These are phyloP conservation scores for Backusella parvicylindrica DNA, from an alignment of 192 early-diverging fungal genomes.

Conservation along the genomic window DNA sequence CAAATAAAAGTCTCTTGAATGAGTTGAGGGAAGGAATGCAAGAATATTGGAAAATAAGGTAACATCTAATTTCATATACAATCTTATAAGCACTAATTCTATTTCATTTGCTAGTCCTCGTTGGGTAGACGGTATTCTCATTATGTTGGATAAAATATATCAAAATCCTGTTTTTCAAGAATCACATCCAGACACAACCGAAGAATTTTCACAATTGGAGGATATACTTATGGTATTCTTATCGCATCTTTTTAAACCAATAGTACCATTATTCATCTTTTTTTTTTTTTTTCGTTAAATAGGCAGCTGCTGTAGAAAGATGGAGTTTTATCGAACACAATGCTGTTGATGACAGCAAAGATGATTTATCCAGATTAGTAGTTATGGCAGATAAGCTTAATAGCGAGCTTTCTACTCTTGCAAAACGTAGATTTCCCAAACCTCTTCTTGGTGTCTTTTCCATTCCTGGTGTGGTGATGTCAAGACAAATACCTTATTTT, in stretches of 20 bases:
- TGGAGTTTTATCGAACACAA: constrained; percentile 25
- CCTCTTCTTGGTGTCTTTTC: constrained; percentile 18
- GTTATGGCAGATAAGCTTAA: constrained; percentile 27
- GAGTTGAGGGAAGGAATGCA: constrained; percentile 25
- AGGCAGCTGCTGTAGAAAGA: constrained; percentile 32
- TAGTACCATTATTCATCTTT: background rate
- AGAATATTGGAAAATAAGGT: constrained; percentile 33
- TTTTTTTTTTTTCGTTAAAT: background rate
- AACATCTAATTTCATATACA: background rate
- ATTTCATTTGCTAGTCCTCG: constrained; percentile 13
- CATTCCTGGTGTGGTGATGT: constrained; percentile 43
- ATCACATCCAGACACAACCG: constrained; percentile 16
- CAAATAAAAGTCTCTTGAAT: constrained; percentile 41
- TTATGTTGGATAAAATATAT: constrained; percentile 27
- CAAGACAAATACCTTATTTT: constrained; percentile 51
- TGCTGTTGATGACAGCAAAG: constrained; percentile 7
- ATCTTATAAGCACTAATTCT: too few relatives aligned
- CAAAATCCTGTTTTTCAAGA: constrained; percentile 25
- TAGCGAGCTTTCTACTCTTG: constrained; percentile 16
- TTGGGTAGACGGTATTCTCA: constrained; percentile 26
- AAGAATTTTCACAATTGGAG: constrained; percentile 16
- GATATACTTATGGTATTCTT: constrained; percentile 28
- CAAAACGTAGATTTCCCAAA: constrained; percentile 16
- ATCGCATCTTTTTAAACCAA: background rate
- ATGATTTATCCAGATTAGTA: constrained; percentile 20